Percentiles rank a stretch among this genome's conserved stretches.
phyloP scores from a whole-genome alignment of 108 stramenopile genomes.

The Parietichytrium sp. region DNA sequence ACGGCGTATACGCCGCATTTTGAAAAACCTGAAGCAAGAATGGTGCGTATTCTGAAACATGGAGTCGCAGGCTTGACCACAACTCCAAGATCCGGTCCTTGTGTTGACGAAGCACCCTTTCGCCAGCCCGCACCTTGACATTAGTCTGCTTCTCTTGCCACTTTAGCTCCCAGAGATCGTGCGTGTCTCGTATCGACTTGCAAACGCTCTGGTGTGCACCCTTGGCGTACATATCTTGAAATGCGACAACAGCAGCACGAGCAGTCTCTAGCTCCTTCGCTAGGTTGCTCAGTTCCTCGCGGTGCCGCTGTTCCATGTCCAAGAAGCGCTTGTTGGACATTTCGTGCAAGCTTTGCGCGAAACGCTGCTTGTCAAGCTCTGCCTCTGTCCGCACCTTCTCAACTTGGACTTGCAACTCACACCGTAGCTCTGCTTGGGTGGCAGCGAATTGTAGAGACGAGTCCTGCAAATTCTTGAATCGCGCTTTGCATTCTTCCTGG shows the following conservation, averaged over 20 bases:
- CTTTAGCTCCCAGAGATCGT: background rate
- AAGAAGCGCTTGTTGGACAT: background rate
- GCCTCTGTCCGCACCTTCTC: background rate
- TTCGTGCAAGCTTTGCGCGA: background rate
- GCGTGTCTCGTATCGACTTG: background rate
- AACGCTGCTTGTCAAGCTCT: background rate
- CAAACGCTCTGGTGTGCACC: background rate
- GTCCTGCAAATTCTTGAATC: background rate
- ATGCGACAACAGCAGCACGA: background rate
- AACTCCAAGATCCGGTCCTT: background rate
- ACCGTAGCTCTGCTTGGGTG: background rate
- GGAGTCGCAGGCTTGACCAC: background rate
- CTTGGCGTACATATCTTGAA: background rate
- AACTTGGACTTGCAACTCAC: background rate
- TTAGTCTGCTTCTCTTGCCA: too few species aligned
- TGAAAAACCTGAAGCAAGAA: conserved; percentile 18
- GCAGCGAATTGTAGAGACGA: background rate
- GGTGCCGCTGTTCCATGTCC: background rate
- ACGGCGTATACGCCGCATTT: background rate
- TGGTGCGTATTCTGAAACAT: background rate
- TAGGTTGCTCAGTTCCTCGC: background rate
- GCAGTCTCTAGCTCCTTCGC: conserved; percentile 3
- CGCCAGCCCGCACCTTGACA: background rate
- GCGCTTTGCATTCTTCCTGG: background rate
- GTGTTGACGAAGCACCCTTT: background rate